Base-by-base conservation (phyloP, 2,329 filamentous ascomycete species). In the Botrytis byssoidea region DNA sequence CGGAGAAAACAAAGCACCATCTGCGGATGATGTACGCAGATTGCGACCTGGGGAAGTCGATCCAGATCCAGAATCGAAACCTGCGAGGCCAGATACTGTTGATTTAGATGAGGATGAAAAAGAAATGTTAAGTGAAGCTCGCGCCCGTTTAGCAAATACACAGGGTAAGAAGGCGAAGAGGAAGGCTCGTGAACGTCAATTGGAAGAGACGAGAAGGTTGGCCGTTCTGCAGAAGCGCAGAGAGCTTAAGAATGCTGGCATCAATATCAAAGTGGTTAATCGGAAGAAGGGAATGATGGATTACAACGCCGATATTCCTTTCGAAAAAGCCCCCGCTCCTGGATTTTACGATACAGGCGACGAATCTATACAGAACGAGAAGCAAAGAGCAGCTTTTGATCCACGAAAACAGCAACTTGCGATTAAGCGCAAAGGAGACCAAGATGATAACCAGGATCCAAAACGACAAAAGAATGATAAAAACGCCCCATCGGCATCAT, bases 101-200 rank as follows among this genome's bases (percentile, higher is more conserved):
- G 96, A 99, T 83, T 90, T 99, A 79, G 96, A 99, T 81, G 96
- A 99, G 82, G 96, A 99, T 81, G 96, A 99, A 83, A 98, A 99
- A 85, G 96, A 99, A 84, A 99, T 99, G 96, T 84, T 99, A 80
- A 98, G 95, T 82, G 96, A 99, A 85, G 96, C 96, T 78, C 93
- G 96, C 81, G 96, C 96, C 73, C 94, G 96, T 84, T 86, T 99
- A 77, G 96, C 96, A 76, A 99, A 99, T 80, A 98, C 96, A 18
- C 96, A 98, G 83, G 96, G 96, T 82, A 99, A 99, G 85, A 99
- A 99, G 85, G 96, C 96, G 10, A 99, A 99, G 87, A 87, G 96
- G 78, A 99, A 99, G 87, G 96, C 96, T 48, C 90, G 96, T 80
- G 96, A 99, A 83, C 89, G 96, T 76, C 95, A 98, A 82, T 88